Evolutionary conservation across 2,329 filamentous ascomycete species (phyloP).

Genomic region (Xylaria hypoxylon): DNA sequence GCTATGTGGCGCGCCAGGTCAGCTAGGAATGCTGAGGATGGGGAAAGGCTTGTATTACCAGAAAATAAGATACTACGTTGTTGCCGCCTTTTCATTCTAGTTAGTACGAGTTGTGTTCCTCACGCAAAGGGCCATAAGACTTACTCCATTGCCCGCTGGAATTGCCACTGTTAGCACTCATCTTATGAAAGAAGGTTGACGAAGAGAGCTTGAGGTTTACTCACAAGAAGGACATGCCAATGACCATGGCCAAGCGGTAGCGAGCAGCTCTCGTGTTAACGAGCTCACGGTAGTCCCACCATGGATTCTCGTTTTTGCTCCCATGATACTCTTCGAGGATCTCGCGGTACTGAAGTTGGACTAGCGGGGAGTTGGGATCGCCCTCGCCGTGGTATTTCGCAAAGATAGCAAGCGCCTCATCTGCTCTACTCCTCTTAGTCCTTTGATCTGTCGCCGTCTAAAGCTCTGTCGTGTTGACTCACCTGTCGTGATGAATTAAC

Average conservation of each 20-base stretch:
- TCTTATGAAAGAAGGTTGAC: background rate
- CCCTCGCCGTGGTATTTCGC: constrained; percentile 71
- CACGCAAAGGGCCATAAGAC: background rate
- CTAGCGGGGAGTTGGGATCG: constrained; percentile 62
- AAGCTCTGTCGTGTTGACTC: background rate
- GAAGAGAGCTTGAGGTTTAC: background rate
- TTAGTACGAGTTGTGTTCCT: background rate
- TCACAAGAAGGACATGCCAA: constrained; percentile 63
- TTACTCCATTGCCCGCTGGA: constrained; percentile 56
- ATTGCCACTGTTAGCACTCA: constrained; percentile 11
- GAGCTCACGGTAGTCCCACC: constrained; percentile 70
- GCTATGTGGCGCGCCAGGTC: constrained; percentile 41
- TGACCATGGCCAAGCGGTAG: constrained; percentile 63
- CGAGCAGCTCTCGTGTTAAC: constrained; percentile 60
- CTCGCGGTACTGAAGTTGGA: constrained; percentile 68
- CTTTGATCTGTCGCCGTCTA: background rate
- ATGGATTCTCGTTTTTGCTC: constrained; percentile 65
- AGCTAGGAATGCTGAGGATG: background rate
- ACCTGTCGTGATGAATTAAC: constrained; percentile 58
- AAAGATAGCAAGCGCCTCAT: constrained; percentile 67
- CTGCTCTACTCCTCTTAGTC: constrained; percentile 51
- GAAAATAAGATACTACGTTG: constrained; percentile 58
- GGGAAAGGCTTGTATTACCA: constrained; percentile 41
- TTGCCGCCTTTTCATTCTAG: constrained; percentile 50
- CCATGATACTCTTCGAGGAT: constrained; percentile 63